A percentile compares a stretch with the other conserved stretches of the same genome.
These are phyloP conservation scores for Arachis monticola DNA, from an alignment of 331 rosid genomes.

Conservation along the genomic window DNA sequence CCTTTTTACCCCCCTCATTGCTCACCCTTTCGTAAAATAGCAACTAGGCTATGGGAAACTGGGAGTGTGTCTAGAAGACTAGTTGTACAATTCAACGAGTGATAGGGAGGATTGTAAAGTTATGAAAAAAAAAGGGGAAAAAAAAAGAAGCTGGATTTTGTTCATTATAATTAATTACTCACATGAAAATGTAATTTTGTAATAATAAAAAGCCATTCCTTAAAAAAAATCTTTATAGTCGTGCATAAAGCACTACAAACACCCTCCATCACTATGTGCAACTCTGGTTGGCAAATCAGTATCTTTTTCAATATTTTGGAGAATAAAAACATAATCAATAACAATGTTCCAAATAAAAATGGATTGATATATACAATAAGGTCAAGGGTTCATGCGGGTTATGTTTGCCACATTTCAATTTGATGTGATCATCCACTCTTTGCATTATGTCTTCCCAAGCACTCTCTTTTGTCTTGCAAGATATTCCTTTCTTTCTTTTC, in stretches of 20 bases:
- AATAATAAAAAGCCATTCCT: slow-evolving; percentile 55
- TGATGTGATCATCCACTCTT: slow-evolving; percentile 44
- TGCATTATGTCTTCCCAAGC: slow-evolving; percentile 19
- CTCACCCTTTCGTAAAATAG: slow-evolving; percentile 58
- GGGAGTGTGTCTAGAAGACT: slow-evolving; percentile 44
- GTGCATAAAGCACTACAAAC: slow-evolving; percentile 42
- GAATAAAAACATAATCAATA: neutral
- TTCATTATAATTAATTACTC: slow-evolving; percentile 52
- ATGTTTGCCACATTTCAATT: slow-evolving; percentile 30
- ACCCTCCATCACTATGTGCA: slow-evolving; percentile 42
- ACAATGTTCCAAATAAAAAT: slow-evolving; percentile 37
- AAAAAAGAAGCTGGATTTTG: slow-evolving; percentile 52
- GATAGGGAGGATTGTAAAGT: slow-evolving; percentile 71
- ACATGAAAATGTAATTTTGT: slow-evolving; percentile 62
- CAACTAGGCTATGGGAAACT: slow-evolving; percentile 55
- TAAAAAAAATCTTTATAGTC: slow-evolving; percentile 41
- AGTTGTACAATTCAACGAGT: slow-evolving; percentile 59
- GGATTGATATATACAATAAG: neutral
- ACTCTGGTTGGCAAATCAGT: slow-evolving; percentile 47
- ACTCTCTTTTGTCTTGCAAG: slow-evolving; percentile 28
- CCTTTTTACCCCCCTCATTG: slow-evolving; percentile 28
- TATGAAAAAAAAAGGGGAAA: slow-evolving; percentile 45
- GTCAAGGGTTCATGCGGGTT: neutral
- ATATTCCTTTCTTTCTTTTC: slow-evolving; percentile 29
- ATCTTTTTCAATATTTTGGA: slow-evolving; percentile 40